A percentile compares a stretch with the other conserved stretches of the same genome.
Conservation (phyloP, 148 eudicot genomes). For the Rhododendron kiyosumense region DNA sequence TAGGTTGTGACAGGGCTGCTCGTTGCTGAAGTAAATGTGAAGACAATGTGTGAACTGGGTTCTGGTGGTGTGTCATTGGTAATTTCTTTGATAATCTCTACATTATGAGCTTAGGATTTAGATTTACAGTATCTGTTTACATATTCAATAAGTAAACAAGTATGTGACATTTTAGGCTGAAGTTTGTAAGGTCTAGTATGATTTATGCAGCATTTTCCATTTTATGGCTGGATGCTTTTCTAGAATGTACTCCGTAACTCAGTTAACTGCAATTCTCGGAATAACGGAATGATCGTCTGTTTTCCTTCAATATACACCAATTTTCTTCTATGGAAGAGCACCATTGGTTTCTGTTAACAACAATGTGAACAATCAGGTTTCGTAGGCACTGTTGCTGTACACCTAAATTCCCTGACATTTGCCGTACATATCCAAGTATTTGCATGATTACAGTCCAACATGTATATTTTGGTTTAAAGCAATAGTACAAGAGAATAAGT, state of each 20-base stretch:
- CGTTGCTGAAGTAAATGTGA: slow-evolving; percentile 90
- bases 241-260: not conserved
- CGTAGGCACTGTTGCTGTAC: not conserved
- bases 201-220: not conserved
- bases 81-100: slow-evolving; percentile 12
- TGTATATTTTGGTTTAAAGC: not conserved
- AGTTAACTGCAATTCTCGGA: not conserved
- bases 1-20: slow-evolving; percentile 91
- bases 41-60: slow-evolving; percentile 92
- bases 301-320: not conserved
- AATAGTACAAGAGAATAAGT: not conserved
- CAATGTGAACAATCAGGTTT: not conserved
- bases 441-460: not conserved
- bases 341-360: not conserved
- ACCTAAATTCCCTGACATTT: not conserved
- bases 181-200: not conserved
- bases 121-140: not conserved
- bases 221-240: not conserved
- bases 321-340: not conserved
- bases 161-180: not conserved
- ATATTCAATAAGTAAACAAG: not conserved
- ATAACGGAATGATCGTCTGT: not conserved
- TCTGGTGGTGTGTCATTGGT: slow-evolving; percentile 96
- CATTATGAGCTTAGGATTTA: not conserved
- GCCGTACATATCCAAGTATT: not conserved